Evolutionary conservation across 75 land plant genomes (phyloP), one percentile per base, ranked within the genome.

Genomic region (Picea sitchensis): DNA sequence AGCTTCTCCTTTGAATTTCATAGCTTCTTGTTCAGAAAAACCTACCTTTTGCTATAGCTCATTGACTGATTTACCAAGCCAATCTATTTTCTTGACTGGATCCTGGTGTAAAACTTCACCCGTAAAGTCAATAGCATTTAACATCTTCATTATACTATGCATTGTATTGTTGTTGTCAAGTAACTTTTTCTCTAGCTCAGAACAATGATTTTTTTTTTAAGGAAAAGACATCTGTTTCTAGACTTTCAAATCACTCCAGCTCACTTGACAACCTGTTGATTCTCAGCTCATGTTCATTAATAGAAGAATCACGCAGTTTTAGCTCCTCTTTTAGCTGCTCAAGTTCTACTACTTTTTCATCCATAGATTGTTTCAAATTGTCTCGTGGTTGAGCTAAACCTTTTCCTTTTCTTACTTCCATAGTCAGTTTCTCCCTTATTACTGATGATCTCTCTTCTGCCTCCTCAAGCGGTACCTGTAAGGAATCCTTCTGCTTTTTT

Each of bases 311-410:
- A 78, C 76, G 59, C 30, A 44, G 78, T 1, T 65, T 74, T 23
- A 79, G 71, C 82, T 88, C 92, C 58, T 65, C 79, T 71, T 77
- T 87, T 88, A 64, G 83, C 91, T 59, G 60, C 15, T 85, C 88
- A n/a, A 92, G 30, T 79, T 90, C 85, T 20, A 77, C 78, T 63
- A 64, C 88, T 82, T 85, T 79, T 80, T 88, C 91, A 69, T 87
- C 92, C 75, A 96, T 38, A 20, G 82, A 78, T 72, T 91, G 90
- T 67, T 93, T 97, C 85, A 97, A 79, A 58, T n/a, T n/a, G n/a
- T n/a, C n/a, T n/a, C n/a, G n/a, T n/a, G n/a, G n/a, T n/a, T n/a
- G n/a, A n/a, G n/a, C n/a, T n/a, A n/a, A n/a, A n/a, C n/a, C n/a
- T n/a, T n/a, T n/a, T n/a, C n/a, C n/a, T n/a, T n/a, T n/a, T n/a